These are phyloP conservation scores for Coemansia sp. DNA, from an alignment of 192 early-diverging fungal species.

Conservation along the genomic window DNA sequence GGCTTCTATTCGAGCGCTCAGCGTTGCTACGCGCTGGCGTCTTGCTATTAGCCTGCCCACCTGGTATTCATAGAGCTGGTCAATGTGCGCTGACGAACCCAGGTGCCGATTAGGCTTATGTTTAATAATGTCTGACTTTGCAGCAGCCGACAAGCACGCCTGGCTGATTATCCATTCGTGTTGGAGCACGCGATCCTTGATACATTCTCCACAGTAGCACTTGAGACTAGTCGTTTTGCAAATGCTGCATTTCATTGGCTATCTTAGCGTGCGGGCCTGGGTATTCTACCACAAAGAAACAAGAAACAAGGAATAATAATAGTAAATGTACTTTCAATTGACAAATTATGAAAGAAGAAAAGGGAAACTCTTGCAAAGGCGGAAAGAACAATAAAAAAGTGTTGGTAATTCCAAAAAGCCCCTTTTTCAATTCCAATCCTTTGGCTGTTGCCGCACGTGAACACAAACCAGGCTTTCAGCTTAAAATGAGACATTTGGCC, in stretches of 20 bases:
- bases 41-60: constrained; percentile 19
- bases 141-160: background rate
- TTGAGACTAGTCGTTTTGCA: constrained; percentile 29
- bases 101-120: background rate
- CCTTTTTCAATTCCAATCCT: background rate
- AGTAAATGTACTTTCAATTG: background rate
- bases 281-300: background rate
- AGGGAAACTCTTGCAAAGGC: background rate
- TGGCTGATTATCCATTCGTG: constrained; percentile 31
- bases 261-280: background rate
- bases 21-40: constrained; percentile 23
- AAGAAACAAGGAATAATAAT: background rate
- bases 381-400: background rate
- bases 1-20: constrained; percentile 21
- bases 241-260: constrained; percentile 51
- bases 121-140: background rate
- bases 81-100: background rate
- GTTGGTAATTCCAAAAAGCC: background rate
- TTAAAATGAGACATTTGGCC: no score
- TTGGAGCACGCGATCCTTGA: constrained; percentile 42
- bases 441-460: no score
- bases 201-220: constrained; percentile 45
- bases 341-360: background rate
- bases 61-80: constrained; percentile 38
- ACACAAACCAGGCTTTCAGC: no score